A percentile compares a stretch with the other conserved stretches of the same genome.
phyloP scores from a whole-genome alignment of 1,284 basidiomycete genomes.

The Leccinum pachyderme region DNA sequence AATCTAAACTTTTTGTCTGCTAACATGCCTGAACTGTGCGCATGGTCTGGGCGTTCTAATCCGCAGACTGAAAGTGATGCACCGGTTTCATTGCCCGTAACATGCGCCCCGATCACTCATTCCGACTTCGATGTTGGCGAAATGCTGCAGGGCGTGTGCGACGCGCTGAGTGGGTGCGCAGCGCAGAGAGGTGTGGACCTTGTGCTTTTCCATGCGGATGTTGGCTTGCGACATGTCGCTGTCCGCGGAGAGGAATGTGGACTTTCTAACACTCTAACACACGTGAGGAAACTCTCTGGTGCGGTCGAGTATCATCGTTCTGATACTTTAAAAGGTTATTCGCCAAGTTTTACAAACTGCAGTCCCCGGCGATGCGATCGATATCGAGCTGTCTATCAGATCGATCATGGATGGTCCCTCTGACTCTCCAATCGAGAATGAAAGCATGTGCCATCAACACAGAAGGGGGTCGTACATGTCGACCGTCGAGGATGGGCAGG shows the following conservation, averaged over 20 bases:
- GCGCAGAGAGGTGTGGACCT: conserved; percentile 82
- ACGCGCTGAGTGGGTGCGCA: conserved; percentile 82
- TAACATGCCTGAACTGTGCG: conserved; percentile 58
- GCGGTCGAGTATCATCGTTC: conserved; percentile 8
- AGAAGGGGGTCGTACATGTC: conserved; percentile 31
- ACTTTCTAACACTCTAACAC: conserved; percentile 74
- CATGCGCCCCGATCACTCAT: conserved; percentile 16
- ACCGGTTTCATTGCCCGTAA: conserved; percentile 19
- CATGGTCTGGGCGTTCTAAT: conserved; percentile 11
- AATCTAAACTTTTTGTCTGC: conserved; percentile 88
- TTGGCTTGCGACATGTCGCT: conserved; percentile 78
- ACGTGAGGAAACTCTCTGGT: conserved; percentile 58
- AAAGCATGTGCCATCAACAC: conserved; percentile 15
- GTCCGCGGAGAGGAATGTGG: conserved; percentile 85
- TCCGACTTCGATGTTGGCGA: conserved; percentile 69
- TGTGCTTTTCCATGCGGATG: conserved; percentile 85
- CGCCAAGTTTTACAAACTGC: conserved; percentile 79
- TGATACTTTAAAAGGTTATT: conserved; percentile 58
- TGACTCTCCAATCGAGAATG: conserved; percentile 25
- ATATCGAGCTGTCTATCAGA: conserved; percentile 76
- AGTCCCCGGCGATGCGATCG: conserved; percentile 76
- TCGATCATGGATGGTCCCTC: conserved; percentile 23
- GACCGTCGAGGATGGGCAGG: conserved; percentile 29
- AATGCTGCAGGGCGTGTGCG: conserved; percentile 74
- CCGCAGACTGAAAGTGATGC: conserved; percentile 18